Evolutionary conservation across 768 basidiomycete genomes (phyloP), one percentile per base, ranked within the genome.

Genomic region (Pisolithus tinctorius): DNA sequence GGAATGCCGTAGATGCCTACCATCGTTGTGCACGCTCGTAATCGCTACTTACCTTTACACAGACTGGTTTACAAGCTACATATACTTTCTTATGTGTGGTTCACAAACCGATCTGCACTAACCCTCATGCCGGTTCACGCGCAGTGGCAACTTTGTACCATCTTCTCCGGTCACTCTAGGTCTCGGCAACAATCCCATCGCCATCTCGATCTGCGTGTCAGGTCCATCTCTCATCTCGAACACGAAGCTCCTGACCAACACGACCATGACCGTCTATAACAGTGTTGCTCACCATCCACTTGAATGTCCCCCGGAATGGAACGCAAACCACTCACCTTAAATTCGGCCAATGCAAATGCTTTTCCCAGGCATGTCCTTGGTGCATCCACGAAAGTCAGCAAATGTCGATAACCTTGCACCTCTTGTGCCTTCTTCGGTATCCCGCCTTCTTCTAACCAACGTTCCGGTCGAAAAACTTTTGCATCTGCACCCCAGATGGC

Each of bases 401-500:
- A 48, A 37, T 77, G 74, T n/a, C 64, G 60, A 31, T 71, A 65
- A 1, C 71, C 70, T 38, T 68, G 68, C 38, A 73, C 57, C 27
- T 67, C 66, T 30, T 68, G 61, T 6, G 69, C 71, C 26, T 57
- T 52, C 39, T 54, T 55, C 6, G 38, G 10, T 43, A 42, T 4
- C 55, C 56, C 6, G 59, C 54, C 4, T 66, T 63, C 4, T 56
- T 61, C 57, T 7, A 86, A 66, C 86, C 86, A 88, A 6, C 86
- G 71, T 49, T 81, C 80, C 0, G 85, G 86, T 41, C 75, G 70
- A 62, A 82, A 88, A 42, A 74, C 74, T 20, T 74, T 71, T 4
- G 82, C 75, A 51, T 82, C 76, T 0, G 71, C 59, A 1, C 86
- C 86, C 86, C 86, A 88, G 36, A 83, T 62, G 1, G 62, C 64